Percentiles rank a stretch among this genome's conserved stretches.
Conservation (phyloP, 2,329 filamentous ascomycete species). For the Fusarium miscanthi region DNA sequence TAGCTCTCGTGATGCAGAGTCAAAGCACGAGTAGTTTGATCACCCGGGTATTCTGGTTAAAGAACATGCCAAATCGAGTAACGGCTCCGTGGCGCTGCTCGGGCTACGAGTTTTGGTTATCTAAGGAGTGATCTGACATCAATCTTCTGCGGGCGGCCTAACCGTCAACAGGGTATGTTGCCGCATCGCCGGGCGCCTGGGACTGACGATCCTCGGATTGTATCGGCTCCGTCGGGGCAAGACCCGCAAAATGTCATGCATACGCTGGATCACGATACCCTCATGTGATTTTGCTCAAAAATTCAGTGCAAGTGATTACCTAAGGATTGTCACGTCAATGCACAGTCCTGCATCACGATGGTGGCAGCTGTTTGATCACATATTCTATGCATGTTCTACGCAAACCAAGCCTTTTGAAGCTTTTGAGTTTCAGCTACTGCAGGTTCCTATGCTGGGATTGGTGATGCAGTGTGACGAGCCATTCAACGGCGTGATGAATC, state of each 20-base stretch:
- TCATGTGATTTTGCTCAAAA: not conserved
- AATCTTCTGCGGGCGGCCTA: not conserved
- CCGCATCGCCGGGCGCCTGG: not conserved
- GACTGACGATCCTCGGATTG: slow-evolving; percentile 3
- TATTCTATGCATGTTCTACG: not conserved
- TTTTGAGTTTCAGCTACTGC: not conserved
- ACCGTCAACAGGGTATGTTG: not conserved
- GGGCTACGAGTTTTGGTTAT: not conserved
- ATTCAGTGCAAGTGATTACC: not conserved
- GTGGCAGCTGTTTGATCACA: not conserved
- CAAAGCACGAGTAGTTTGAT: not conserved
- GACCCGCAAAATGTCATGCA: not conserved
- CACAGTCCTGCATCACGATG: not conserved
- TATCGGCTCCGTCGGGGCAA: not conserved
- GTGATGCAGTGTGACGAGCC: not conserved
- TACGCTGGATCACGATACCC: not conserved
- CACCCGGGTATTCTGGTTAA: not conserved
- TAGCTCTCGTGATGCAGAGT: not conserved
- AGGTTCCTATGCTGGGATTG: not conserved
- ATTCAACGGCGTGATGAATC: not conserved
- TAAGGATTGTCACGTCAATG: not conserved
- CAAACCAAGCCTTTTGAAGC: not conserved
- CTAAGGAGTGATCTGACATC: not conserved
- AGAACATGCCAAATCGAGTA: slow-evolving; percentile 1
- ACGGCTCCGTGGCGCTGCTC: not conserved